phyloP scores from a whole-genome alignment of 2,329 filamentous ascomycete genomes.

The Microdochium nivale region DNA sequence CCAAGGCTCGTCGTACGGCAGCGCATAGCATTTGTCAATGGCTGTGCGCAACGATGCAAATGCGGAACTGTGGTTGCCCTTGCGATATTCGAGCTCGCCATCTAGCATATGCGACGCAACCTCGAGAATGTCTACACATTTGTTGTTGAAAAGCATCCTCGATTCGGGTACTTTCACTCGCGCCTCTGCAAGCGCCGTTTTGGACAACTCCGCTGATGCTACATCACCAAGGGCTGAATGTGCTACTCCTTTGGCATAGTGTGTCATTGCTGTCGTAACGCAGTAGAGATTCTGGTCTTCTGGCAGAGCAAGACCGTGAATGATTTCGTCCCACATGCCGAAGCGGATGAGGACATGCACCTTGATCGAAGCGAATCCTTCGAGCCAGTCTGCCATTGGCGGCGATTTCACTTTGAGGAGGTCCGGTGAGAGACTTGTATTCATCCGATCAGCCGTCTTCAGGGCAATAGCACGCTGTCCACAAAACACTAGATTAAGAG shows the following conservation, averaged over 20 bases:
- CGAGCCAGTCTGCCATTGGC: constrained; percentile 73
- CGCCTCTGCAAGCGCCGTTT: constrained; percentile 40
- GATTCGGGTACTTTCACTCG: constrained; percentile 42
- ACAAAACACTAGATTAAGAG: constrained; percentile 48
- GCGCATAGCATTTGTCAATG: constrained; percentile 49
- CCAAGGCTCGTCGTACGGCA: constrained; percentile 70
- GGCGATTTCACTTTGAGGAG: constrained; percentile 56
- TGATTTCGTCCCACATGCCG: constrained; percentile 60
- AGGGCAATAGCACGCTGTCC: constrained; percentile 56
- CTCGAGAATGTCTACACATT: constrained; percentile 50
- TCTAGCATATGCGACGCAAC: constrained; percentile 61
- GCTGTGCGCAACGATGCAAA: constrained; percentile 50
- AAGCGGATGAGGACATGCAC: constrained; percentile 67
- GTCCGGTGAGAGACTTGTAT: constrained; percentile 52
- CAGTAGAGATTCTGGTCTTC: constrained; percentile 54
- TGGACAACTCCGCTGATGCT: constrained; percentile 43
- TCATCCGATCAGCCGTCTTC: constrained; percentile 49
- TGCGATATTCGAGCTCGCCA: constrained; percentile 66
- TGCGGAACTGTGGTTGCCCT: constrained; percentile 45
- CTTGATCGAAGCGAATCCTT: constrained; percentile 59
- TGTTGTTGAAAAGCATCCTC: constrained; percentile 63
- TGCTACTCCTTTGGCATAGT: constrained; percentile 57
- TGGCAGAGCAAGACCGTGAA: constrained; percentile 43
- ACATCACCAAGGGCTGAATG: constrained; percentile 46
- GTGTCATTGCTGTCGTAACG: constrained; percentile 57